phyloP scores from a whole-genome alignment of 768 basidiomycete genomes.

The Daedalea quercina region DNA sequence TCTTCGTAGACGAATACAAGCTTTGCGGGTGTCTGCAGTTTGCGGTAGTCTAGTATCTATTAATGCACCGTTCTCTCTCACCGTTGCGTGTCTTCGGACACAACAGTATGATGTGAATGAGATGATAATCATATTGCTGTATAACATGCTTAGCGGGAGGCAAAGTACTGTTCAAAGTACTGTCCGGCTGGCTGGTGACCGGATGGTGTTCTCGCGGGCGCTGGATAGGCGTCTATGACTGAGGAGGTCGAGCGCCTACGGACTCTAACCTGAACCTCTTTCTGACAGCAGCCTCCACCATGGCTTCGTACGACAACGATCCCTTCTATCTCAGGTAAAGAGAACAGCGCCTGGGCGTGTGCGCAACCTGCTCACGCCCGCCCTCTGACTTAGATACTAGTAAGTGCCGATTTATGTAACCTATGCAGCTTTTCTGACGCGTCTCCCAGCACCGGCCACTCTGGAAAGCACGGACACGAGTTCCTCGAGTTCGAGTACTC shows the following conservation, averaged over 20 bases:
- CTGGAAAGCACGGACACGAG: conserved; percentile 95
- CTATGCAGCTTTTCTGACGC: conserved; percentile 25
- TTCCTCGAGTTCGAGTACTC: conserved; percentile 99
- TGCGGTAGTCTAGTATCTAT: no score
- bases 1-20: background rate
- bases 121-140: no score
- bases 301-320: conserved; percentile 55
- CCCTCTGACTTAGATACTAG: conserved; percentile 39
- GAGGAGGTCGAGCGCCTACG: background rate
- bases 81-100: no score
- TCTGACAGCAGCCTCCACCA: conserved; percentile 13
- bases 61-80: no score
- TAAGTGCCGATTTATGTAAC: conserved; percentile 22
- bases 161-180: no score
- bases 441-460: conserved; percentile 84
- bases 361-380: conserved; percentile 16
- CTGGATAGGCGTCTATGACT: no score
- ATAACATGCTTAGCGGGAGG: no score
- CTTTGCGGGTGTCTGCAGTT: no score
- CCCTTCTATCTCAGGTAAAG: conserved; percentile 76
- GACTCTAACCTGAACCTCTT: background rate
- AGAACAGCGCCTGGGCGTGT: conserved; percentile 10
- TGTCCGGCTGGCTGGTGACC: no score
- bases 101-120: no score
- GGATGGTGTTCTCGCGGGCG: no score